Evolutionary conservation across 2,329 filamentous ascomycete species (phyloP).

Genomic region (Neonectria sp.): DNA sequence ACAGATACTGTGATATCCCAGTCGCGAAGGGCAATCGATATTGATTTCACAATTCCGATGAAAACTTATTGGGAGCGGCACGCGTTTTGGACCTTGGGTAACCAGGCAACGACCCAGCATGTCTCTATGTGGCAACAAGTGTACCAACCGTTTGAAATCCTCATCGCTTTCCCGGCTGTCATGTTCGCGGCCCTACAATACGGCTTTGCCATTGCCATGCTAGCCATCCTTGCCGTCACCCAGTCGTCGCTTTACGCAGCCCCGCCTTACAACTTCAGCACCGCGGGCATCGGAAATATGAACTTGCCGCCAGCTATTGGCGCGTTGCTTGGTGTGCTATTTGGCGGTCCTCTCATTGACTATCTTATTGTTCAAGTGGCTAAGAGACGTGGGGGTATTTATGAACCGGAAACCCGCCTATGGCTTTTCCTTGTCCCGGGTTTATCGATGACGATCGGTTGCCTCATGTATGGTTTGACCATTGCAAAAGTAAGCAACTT

Average conservation of each 20-base stretch:
- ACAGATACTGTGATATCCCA: neutral
- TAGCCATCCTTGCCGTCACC: conserved; percentile 35
- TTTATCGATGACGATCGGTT: conserved; percentile 31
- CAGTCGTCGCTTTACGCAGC: conserved; percentile 23
- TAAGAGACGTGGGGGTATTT: conserved; percentile 31
- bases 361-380: conserved; percentile 36
- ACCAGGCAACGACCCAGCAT: neutral
- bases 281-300: conserved; percentile 38
- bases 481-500: conserved; percentile 25
- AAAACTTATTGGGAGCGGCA: conserved; percentile 22
- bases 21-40: neutral
- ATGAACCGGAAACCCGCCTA: conserved; percentile 38
- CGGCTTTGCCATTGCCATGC: conserved; percentile 37
- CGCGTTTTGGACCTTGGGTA: conserved; percentile 21
- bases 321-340: conserved; percentile 21
- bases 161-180: conserved; percentile 20
- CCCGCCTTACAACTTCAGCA: conserved; percentile 35
- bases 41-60: conserved; percentile 20
- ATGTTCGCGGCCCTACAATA: conserved; percentile 30
- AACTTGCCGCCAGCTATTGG: conserved; percentile 40
- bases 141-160: conserved; percentile 22
- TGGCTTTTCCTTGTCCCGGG: conserved; percentile 38
- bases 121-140: conserved; percentile 7
- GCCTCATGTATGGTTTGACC: conserved; percentile 39
- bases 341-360: conserved; percentile 33